phyloP scores from a whole-genome alignment of 257 asterid genomes.

The Solanum piurae region DNA sequence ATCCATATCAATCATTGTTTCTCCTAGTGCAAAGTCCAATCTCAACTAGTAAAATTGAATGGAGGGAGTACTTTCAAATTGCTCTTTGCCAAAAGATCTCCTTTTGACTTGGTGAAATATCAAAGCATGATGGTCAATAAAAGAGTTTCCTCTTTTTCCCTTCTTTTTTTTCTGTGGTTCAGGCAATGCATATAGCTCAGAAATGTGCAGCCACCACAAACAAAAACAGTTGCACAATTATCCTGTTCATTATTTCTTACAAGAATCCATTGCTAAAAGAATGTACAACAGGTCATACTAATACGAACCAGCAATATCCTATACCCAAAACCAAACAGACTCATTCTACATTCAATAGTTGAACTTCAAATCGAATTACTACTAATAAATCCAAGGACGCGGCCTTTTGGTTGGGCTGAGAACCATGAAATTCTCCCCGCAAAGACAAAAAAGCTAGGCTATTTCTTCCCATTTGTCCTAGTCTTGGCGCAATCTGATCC shows the following conservation, averaged over 20 bases:
- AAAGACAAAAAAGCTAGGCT: neutral
- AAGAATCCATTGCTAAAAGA: neutral
- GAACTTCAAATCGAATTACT: neutral
- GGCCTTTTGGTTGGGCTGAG: neutral
- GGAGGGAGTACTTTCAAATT: neutral
- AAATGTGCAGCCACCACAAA: neutral
- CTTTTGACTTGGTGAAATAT: neutral
- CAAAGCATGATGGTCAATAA: neutral
- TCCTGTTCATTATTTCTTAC: neutral
- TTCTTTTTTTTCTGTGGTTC: neutral
- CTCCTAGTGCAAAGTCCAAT: neutral
- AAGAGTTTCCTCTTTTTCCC: neutral
- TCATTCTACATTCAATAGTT: neutral
- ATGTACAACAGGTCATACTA: neutral
- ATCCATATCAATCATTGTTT: neutral
- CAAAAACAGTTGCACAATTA: neutral
- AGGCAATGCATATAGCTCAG: neutral
- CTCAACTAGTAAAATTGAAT: neutral
- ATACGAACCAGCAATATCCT: neutral
- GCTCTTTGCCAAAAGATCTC: neutral
- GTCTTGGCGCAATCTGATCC: neutral
- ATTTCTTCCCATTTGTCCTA: neutral
- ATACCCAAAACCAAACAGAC: neutral
- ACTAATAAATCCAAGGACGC: neutral
- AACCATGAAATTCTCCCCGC: neutral